Evolutionary conservation across 1,284 basidiomycete genomes (phyloP).

Genomic region (Blastosporella zonata): DNA sequence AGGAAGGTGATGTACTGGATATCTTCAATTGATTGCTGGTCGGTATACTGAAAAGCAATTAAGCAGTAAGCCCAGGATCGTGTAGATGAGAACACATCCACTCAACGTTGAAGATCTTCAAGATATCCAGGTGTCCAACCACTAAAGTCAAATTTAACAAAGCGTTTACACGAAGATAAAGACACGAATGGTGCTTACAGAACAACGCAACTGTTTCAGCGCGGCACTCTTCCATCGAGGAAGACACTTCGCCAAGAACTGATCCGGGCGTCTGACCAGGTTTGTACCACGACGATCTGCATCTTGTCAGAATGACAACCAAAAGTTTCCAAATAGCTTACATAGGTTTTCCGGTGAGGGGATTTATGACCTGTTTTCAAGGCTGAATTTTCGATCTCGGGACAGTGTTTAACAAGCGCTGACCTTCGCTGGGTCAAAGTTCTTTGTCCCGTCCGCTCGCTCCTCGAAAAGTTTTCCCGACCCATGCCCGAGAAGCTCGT

Average conservation of each 20-base stretch:
- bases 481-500: slow-evolving; percentile 78
- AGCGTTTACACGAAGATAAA: slow-evolving; percentile 1
- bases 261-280: slow-evolving; percentile 77
- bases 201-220: slow-evolving; percentile 81
- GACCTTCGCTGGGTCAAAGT: slow-evolving; percentile 74
- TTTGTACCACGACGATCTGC: slow-evolving; percentile 78
- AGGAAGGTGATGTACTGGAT: slow-evolving; percentile 81
- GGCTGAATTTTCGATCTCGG: background rate
- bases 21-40: slow-evolving; percentile 67
- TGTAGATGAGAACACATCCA: background rate
- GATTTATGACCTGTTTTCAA: slow-evolving; percentile 63
- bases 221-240: slow-evolving; percentile 85
- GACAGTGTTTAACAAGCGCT: background rate
- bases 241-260: slow-evolving; percentile 79
- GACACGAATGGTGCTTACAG: slow-evolving; percentile 41
- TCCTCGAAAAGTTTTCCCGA: slow-evolving; percentile 81
- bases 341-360: slow-evolving; percentile 79
- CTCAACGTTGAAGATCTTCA: slow-evolving; percentile 71
- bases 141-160: slow-evolving; percentile 39
- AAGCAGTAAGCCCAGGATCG: background rate
- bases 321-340: slow-evolving; percentile 29
- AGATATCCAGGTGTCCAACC: slow-evolving; percentile 65
- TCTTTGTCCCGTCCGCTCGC: slow-evolving; percentile 67
- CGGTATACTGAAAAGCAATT: slow-evolving; percentile 49
- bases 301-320: slow-evolving; percentile 4